phyloP scores from a whole-genome alignment of 306 rosid species.

The Lablab purpureus region DNA sequence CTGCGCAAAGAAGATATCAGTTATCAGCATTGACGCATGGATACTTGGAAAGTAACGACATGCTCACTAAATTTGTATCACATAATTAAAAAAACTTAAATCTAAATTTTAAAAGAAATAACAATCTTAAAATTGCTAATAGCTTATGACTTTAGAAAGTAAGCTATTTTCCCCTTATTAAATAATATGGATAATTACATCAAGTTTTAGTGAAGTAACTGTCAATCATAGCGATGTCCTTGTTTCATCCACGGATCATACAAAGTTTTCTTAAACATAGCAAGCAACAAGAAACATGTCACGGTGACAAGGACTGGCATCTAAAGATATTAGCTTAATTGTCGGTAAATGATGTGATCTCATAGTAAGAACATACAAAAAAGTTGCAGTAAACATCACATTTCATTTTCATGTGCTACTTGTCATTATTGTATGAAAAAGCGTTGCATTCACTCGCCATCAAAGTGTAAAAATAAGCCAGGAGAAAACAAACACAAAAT shows the following conservation, averaged over 20 bases:
- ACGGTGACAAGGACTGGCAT: not conserved
- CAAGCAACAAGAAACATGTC: constrained; percentile 2
- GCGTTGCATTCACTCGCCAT: not conserved
- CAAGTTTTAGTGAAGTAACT: not conserved
- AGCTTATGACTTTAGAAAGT: not conserved
- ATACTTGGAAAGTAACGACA: not conserved
- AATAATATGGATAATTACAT: not conserved
- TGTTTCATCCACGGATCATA: not conserved
- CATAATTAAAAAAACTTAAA: not conserved
- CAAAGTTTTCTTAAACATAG: not conserved
- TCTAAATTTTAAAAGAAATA: not conserved
- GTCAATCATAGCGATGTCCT: not conserved
- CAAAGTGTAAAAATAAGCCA: not conserved
- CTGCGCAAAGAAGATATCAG: not conserved
- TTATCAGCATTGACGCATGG: not conserved
- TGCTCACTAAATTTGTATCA: not conserved
- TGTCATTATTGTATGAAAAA: not conserved
- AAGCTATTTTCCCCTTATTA: not conserved
- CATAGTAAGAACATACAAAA: not conserved
- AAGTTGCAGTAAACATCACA: constrained; percentile 8
- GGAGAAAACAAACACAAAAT: not conserved
- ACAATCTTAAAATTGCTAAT: not conserved
- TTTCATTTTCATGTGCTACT: not conserved
- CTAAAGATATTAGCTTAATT: not conserved
- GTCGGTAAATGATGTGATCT: not conserved